Evolutionary conservation across 140 eudicot genomes (phyloP).

Genomic region (Cichorium intybus): DNA sequence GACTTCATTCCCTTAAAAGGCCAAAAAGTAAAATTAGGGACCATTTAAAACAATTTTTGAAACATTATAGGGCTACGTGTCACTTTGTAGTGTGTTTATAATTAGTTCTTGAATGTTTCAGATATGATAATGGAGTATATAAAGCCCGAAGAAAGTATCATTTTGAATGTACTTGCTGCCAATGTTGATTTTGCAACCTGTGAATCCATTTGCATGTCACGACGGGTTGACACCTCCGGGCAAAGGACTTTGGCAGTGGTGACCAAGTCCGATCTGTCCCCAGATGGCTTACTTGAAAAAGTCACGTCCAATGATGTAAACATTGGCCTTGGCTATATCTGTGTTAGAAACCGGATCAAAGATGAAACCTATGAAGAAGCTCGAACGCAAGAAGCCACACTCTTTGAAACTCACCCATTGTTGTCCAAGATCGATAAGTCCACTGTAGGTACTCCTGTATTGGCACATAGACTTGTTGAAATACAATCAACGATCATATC

Average conservation of each 20-base stretch:
- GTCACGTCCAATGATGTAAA: constrained; percentile 26
- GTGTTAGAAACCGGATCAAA: constrained; percentile 35
- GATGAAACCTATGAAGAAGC: constrained; percentile 42
- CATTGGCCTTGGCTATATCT: constrained; percentile 35
- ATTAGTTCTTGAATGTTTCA: background rate
- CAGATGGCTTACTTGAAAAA: constrained; percentile 27
- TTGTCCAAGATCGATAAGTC: constrained; percentile 44
- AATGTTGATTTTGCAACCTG: constrained; percentile 20
- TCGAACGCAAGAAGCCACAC: constrained; percentile 27
- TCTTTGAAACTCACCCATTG: constrained; percentile 34
- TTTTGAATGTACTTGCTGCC: constrained; percentile 24
- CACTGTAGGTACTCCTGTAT: constrained; percentile 38
- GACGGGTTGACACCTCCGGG: constrained; percentile 24
- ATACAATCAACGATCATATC: constrained; percentile 40
- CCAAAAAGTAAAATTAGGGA: too few relatives aligned
- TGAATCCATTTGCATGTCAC: constrained; percentile 29
- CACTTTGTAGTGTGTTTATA: background rate
- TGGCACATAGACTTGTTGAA: constrained; percentile 35
- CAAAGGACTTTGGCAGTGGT: constrained; percentile 38
- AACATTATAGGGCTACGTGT: too few relatives aligned
- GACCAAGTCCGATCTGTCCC: constrained; percentile 33
- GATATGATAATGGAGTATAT: constrained; percentile 25
- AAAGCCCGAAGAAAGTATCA: constrained; percentile 27
- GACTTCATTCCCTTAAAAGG: too few relatives aligned
- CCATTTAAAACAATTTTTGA: too few relatives aligned